These are phyloP conservation scores for Solanum gandarillasii DNA, from an alignment of 257 asterid genomes.

Conservation along the genomic window DNA sequence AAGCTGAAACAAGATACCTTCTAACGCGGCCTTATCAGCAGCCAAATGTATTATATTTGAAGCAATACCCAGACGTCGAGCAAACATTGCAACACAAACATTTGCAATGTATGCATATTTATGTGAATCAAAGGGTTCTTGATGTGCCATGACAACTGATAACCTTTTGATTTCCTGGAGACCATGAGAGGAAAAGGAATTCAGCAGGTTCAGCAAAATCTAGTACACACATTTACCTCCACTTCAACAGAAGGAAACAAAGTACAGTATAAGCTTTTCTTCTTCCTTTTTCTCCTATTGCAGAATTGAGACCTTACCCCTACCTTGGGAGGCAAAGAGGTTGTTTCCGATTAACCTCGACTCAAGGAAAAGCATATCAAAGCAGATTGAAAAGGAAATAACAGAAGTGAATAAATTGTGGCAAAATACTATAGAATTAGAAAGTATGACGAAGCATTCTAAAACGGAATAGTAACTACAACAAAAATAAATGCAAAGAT, in stretches of 20 bases:
- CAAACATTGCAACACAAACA: slow-evolving; percentile 80
- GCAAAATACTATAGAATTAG: not conserved
- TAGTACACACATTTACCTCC: not conserved
- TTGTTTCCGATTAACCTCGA: not conserved
- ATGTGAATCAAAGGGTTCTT: slow-evolving; percentile 49
- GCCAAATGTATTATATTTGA: slow-evolving; percentile 74
- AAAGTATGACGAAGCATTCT: not conserved
- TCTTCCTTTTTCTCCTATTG: not conserved
- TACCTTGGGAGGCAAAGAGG: not conserved
- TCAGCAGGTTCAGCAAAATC: not conserved
- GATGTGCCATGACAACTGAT: slow-evolving; percentile 48
- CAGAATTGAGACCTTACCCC: not conserved
- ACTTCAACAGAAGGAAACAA: not conserved
- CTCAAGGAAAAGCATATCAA: not conserved
- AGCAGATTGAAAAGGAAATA: not conserved
- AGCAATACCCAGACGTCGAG: slow-evolving; percentile 91
- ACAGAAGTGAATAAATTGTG: not conserved
- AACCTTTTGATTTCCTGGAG: slow-evolving; percentile 51
- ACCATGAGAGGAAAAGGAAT: not conserved
- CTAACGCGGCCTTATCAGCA: slow-evolving; percentile 41
- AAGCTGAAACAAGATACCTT: slow-evolving; percentile 37
- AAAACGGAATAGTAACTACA: not conserved
- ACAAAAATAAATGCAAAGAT: not conserved
- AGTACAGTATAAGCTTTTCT: not conserved
- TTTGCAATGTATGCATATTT: slow-evolving; percentile 84